These are phyloP conservation scores for Heliamphora ciliata DNA, from an alignment of 179 eudicot genomes.

Conservation along the genomic window DNA sequence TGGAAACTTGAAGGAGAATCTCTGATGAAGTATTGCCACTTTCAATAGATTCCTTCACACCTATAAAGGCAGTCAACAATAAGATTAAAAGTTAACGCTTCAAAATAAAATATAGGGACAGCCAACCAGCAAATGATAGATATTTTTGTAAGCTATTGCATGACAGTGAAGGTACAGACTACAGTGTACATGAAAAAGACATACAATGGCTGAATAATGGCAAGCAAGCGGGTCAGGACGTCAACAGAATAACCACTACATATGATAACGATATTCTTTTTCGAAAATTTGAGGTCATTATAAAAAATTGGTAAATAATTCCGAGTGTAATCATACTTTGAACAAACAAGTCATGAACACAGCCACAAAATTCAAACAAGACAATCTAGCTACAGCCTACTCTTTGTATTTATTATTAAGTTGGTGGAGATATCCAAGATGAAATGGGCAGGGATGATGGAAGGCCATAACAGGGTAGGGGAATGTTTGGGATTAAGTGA, in stretches of 20 bases:
- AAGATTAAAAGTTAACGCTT: background rate
- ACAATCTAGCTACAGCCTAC: background rate
- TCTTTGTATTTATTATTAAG: background rate
- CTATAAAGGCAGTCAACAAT: slow-evolving; percentile 30
- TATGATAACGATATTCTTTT: background rate
- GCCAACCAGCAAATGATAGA: background rate
- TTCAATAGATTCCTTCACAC: slow-evolving; percentile 34
- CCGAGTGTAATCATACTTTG: no score
- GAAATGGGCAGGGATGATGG: background rate
- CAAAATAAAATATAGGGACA: background rate
- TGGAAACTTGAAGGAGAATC: slow-evolving; percentile 44
- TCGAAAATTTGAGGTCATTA: background rate
- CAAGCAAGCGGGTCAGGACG: background rate
- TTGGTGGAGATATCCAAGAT: background rate
- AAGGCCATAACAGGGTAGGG: background rate
- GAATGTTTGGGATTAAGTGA: background rate
- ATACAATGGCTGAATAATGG: background rate
- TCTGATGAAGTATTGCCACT: slow-evolving; percentile 27
- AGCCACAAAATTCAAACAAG: background rate
- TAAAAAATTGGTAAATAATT: no score
- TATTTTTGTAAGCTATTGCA: background rate
- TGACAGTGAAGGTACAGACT: background rate
- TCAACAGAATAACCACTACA: background rate
- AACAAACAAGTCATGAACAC: background rate
- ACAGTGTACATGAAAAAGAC: background rate